These are phyloP conservation scores for Penicillium simplicissimum DNA, from an alignment of 495 filamentous ascomycete genomes.

Conservation along the genomic window DNA sequence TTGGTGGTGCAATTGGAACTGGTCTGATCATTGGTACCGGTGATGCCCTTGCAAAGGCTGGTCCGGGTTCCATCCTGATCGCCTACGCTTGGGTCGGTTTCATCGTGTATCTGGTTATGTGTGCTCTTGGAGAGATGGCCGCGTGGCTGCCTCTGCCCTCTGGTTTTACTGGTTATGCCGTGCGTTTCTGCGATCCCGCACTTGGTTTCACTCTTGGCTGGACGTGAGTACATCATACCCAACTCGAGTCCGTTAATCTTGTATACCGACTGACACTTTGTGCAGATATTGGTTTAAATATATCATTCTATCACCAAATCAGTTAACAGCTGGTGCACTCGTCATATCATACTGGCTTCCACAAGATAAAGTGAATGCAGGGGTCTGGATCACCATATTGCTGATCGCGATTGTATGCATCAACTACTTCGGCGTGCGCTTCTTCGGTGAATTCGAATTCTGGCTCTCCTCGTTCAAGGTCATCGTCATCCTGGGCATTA, in stretches of 20 bases:
- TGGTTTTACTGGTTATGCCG: constrained; percentile 62
- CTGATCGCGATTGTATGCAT: constrained; percentile 52
- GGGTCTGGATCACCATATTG: constrained; percentile 58
- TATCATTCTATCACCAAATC: constrained; percentile 79
- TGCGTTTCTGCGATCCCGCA: constrained; percentile 64
- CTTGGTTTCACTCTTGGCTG: constrained; percentile 69
- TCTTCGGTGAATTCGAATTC: constrained; percentile 83
- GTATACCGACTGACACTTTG: neutral
- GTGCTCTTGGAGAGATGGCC: constrained; percentile 68
- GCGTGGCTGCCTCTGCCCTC: constrained; percentile 62
- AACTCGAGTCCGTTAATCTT: neutral
- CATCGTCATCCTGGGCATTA: constrained; percentile 67
- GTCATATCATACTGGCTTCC: constrained; percentile 74
- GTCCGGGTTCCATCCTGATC: constrained; percentile 70
- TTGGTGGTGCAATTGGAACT: constrained; percentile 85
- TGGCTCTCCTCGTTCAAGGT: constrained; percentile 79
- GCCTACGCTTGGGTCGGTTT: constrained; percentile 63
- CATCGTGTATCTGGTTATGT: constrained; percentile 66
- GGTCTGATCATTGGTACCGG: constrained; percentile 69
- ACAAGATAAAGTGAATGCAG: constrained; percentile 42
- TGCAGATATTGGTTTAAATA: constrained; percentile 59
- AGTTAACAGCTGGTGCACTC: constrained; percentile 75
- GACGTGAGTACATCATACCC: constrained; percentile 37
- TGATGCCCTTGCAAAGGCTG: constrained; percentile 55
- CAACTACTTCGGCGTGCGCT: constrained; percentile 61